Evolutionary conservation across 768 basidiomycete genomes (phyloP).

Genomic region (Leucosporidium yakuticum): DNA sequence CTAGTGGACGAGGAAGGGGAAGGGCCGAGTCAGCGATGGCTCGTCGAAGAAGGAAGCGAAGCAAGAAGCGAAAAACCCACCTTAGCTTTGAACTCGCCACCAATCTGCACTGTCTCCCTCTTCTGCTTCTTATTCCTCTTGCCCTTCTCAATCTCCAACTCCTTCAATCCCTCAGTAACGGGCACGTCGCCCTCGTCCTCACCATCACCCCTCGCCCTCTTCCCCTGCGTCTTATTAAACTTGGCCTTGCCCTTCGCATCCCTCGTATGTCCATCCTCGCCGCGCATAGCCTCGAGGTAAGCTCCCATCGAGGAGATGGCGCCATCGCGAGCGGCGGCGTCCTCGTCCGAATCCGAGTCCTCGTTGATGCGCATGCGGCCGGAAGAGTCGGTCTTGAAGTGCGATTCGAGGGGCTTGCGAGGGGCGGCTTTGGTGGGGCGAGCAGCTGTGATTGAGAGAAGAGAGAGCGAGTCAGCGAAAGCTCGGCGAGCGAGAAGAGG

Average conservation of each 20-base stretch:
- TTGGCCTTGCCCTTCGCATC: constrained; percentile 77
- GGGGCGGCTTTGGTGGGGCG: constrained; percentile 14
- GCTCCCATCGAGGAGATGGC: constrained; percentile 74
- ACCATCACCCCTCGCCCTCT: constrained; percentile 60
- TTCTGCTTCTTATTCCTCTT: constrained; percentile 51
- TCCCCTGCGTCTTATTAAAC: constrained; percentile 96
- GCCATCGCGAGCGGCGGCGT: constrained; percentile 66
- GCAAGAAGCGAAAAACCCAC: constrained; percentile 49
- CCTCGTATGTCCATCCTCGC: constrained; percentile 82
- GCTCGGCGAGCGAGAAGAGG: background rate
- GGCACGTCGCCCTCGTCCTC: constrained; percentile 45
- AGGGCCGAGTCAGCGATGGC: constrained; percentile 16
- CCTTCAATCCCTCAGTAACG: constrained; percentile 53
- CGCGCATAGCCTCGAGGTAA: constrained; percentile 74
- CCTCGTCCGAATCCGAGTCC: constrained; percentile 53
- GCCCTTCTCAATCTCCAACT: constrained; percentile 59
- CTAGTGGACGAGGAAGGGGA: constrained; percentile 47
- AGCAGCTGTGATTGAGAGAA: constrained; percentile 36
- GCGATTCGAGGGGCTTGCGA: constrained; percentile 39
- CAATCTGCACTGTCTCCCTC: constrained; percentile 53
- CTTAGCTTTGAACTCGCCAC: constrained; percentile 93
- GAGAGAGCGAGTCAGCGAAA: constrained; percentile 43
- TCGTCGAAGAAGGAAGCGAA: background rate
- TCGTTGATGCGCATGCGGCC: constrained; percentile 28
- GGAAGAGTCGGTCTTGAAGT: constrained; percentile 70